A percentile compares a stretch with the other conserved stretches of the same genome.
Conservation (phyloP, 1,284 basidiomycete species). For the Leccinum griseonigrum region DNA sequence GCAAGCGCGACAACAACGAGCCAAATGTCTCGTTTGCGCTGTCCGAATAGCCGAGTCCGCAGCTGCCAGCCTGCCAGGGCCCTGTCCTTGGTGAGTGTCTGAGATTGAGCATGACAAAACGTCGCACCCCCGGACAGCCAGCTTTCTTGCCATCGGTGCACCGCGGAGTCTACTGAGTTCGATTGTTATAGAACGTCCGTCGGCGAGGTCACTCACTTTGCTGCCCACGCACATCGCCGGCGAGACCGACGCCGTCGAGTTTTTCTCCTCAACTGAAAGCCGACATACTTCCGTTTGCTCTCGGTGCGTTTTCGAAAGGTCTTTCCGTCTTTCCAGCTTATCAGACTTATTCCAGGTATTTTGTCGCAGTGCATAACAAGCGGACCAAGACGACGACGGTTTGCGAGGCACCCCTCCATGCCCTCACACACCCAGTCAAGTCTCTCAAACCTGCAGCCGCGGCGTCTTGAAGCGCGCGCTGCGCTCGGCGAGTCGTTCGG, state of each 20-base stretch:
- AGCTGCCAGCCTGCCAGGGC: constrained; percentile 40
- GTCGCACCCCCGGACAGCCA: constrained; percentile 45
- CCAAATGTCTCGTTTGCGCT: constrained; percentile 47
- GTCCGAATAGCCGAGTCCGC: constrained; percentile 41
- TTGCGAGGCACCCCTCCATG: constrained; percentile 69
- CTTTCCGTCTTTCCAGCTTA: constrained; percentile 10
- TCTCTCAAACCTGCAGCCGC: constrained; percentile 55
- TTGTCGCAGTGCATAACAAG: constrained; percentile 71
- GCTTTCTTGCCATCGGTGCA: constrained; percentile 70
- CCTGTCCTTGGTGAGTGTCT: constrained; percentile 67
- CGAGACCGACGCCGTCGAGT: constrained; percentile 67
- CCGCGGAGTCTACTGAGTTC: constrained; percentile 59
- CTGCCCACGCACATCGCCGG: constrained; percentile 61
- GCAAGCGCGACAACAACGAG: constrained; percentile 51
- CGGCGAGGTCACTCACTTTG: constrained; percentile 41
- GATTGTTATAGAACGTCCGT: constrained; percentile 51
- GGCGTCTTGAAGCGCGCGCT: constrained; percentile 65
- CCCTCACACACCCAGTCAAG: constrained; percentile 79
- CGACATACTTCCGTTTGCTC: constrained; percentile 54
- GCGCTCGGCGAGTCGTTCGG: constrained; percentile 90
- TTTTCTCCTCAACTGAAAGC: constrained; percentile 47
- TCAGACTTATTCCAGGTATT: constrained; percentile 45
- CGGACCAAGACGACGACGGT: constrained; percentile 66
- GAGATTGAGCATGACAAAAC: constrained; percentile 9
- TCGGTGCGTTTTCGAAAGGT: constrained; percentile 44